These are phyloP conservation scores for Xylaria sp. DNA, from an alignment of 2,329 filamentous ascomycete genomes.

Conservation along the genomic window DNA sequence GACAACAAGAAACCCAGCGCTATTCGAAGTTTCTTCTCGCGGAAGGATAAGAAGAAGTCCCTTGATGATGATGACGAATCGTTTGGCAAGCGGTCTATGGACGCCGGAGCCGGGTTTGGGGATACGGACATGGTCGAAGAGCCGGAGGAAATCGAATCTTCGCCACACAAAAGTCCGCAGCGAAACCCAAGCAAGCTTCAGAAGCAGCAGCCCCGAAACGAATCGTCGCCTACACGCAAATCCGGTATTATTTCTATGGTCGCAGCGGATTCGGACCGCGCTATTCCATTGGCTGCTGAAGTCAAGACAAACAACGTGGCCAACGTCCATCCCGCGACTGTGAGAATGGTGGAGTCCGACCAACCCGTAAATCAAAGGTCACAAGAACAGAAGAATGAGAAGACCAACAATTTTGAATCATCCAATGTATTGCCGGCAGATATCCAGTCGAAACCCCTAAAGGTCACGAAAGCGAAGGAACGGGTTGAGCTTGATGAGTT, in stretches of 20 bases:
- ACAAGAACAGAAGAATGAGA: slow-evolving; percentile 57
- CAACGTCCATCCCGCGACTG: slow-evolving; percentile 64
- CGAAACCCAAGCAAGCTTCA: slow-evolving; percentile 75
- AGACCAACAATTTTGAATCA: slow-evolving; percentile 53
- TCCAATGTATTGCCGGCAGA: slow-evolving; percentile 58
- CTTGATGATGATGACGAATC: slow-evolving; percentile 69
- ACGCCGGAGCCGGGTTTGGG: slow-evolving; percentile 55
- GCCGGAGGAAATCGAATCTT: slow-evolving; percentile 58
- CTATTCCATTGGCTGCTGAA: slow-evolving; percentile 42
- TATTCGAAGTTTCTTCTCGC: slow-evolving; percentile 70
- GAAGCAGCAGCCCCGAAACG: slow-evolving; percentile 68
- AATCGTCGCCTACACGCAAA: slow-evolving; percentile 60
- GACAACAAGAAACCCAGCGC: slow-evolving; percentile 58
- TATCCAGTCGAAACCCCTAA: slow-evolving; percentile 64
- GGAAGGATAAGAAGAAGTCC: slow-evolving; percentile 69
- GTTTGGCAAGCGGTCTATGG: slow-evolving; percentile 71
- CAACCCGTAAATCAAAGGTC: slow-evolving; percentile 54
- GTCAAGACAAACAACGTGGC: slow-evolving; percentile 62
- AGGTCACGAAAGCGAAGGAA: slow-evolving; percentile 68
- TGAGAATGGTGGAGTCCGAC: slow-evolving; percentile 70
- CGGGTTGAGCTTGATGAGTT: slow-evolving; percentile 78
- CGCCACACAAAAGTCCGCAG: slow-evolving; percentile 63
- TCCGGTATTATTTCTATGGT: slow-evolving; percentile 45
- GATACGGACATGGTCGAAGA: slow-evolving; percentile 59
- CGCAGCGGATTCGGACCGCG: slow-evolving; percentile 55